Evolutionary conservation across 108 stramenopile genomes (phyloP), one percentile per base, ranked within the genome.

Genomic region (Skeletonema costatum): DNA sequence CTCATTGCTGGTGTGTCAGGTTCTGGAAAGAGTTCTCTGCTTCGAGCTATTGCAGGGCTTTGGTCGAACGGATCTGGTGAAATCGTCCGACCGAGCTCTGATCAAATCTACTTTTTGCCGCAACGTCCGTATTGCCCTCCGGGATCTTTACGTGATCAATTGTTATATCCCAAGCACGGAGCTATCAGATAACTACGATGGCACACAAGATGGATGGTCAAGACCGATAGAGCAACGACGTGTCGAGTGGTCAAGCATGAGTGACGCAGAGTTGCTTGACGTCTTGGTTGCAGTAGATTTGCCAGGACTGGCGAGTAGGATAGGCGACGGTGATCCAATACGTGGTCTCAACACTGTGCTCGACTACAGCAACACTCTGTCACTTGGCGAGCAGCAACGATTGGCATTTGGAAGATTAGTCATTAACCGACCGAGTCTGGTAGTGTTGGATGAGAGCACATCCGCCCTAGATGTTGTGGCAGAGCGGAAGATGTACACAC

Each of bases 11-110:
- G 96, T 31, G 71, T 77, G 2, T 80, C 77, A 33, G 96, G 96
- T 13, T 70, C 80, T 32, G 89, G 89, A 9, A 89, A 89, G 69
- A 73, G 70, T 25, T 73, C 70, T n/a, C 68, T 97, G 46, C 66
- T 97, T 17, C 81, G 96, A 32, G 88, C 89, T 4, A 90, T 97
- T 65, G 92, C 94, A 31, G 96, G 96, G 6, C 79, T 97, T 21
- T 95, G 92, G 92, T 80, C 72, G n/a, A 77, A 85, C 14, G 96
- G 96, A 25, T 48, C 58, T 0, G 96, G 96, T 21, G 66, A 76
- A 38, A 91, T 97, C 64, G 64, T 70, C 0, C 86, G 92, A 11
- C 90, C 91, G 0, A 61, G 76, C 17, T 68, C 66, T 9, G 75
- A 77, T 25, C 80, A 94, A 46, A 87, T 90, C 19, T 89, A 94